phyloP scores from a whole-genome alignment of 1,139 yeast species.

The Pichia sp. region DNA sequence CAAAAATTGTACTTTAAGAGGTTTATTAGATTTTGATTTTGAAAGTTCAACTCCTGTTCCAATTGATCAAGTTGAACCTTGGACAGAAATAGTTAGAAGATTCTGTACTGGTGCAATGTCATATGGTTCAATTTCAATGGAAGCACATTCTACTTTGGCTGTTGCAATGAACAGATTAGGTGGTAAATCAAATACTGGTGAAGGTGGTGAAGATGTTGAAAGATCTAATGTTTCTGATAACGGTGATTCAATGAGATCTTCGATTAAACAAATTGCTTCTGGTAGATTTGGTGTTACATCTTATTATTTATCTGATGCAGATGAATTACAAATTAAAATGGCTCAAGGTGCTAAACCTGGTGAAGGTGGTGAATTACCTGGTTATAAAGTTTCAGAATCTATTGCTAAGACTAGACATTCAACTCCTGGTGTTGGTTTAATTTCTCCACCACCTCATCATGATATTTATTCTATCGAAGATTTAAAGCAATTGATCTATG shows the following conservation, averaged over 20 bases:
- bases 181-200: conserved; percentile 97
- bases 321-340: conserved; percentile 95
- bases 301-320: conserved; percentile 89
- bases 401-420: conserved; percentile 97
- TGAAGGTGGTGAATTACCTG: conserved; percentile 99
- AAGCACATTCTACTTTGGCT: conserved; percentile 94
- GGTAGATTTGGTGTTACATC: conserved; percentile 98
- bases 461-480: conserved; percentile 98
- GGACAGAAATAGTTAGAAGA: conserved; percentile 98
- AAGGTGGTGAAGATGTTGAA: conserved; percentile 98
- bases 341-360: conserved; percentile 99
- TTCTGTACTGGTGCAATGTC: conserved; percentile 99
- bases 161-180: conserved; percentile 98
- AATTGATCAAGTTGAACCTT: conserved; percentile 96
- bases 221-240: conserved; percentile 71
- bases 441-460: conserved; percentile 98
- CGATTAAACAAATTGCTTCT: conserved; percentile 95
- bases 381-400: conserved; percentile 78
- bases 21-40: conserved; percentile 83
- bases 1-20: conserved; percentile 88
- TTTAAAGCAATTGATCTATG: conserved; percentile 92
- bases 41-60: conserved; percentile 71
- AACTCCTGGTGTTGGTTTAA: conserved; percentile 93
- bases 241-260: conserved; percentile 97
- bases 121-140: conserved; percentile 97